Conservation (phyloP, 1,284 basidiomycete genomes). For the Leccinum subrobustum region DNA sequence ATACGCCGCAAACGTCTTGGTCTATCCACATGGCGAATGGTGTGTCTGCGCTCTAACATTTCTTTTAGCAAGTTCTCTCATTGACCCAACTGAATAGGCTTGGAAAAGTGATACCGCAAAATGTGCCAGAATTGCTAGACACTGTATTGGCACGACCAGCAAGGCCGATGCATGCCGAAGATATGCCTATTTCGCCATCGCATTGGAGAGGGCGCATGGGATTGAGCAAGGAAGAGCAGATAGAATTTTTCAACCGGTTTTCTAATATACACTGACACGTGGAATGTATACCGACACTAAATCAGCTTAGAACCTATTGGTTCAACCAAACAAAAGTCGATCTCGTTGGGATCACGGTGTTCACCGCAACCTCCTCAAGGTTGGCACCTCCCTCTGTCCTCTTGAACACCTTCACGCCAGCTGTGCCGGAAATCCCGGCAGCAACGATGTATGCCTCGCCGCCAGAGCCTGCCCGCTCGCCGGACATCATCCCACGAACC, state of each 20-base stretch:
- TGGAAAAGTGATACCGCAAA: slow-evolving; percentile 53
- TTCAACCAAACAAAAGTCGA: slow-evolving; percentile 47
- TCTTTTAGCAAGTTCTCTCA: neutral
- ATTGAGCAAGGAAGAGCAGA: slow-evolving; percentile 61
- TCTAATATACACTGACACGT: neutral
- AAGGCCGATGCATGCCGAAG: slow-evolving; percentile 39
- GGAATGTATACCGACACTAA: neutral
- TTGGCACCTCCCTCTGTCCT: slow-evolving; percentile 54
- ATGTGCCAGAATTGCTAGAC: slow-evolving; percentile 56
- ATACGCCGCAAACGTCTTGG: slow-evolving; percentile 75
- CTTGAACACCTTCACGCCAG: slow-evolving; percentile 54
- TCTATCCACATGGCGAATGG: slow-evolving; percentile 81
- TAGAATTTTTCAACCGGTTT: slow-evolving; percentile 35
- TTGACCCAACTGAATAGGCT: slow-evolving; percentile 42
- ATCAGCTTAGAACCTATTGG: neutral
- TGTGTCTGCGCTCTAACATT: slow-evolving; percentile 32
- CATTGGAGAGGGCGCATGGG: slow-evolving; percentile 82
- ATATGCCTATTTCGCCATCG: slow-evolving; percentile 39
- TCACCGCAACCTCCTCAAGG: slow-evolving; percentile 50
- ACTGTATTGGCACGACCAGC: slow-evolving; percentile 40
- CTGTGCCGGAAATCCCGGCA: slow-evolving; percentile 49
- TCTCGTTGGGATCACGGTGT: slow-evolving; percentile 50
- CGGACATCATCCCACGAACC: slow-evolving; percentile 62
- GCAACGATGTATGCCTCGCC: slow-evolving; percentile 58
- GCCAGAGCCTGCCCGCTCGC: slow-evolving; percentile 39